Percentiles rank a stretch among this genome's conserved stretches.
These are phyloP conservation scores for Pyricularia pennisetigena DNA, from an alignment of 2,329 filamentous ascomycete genomes.

Conservation along the genomic window DNA sequence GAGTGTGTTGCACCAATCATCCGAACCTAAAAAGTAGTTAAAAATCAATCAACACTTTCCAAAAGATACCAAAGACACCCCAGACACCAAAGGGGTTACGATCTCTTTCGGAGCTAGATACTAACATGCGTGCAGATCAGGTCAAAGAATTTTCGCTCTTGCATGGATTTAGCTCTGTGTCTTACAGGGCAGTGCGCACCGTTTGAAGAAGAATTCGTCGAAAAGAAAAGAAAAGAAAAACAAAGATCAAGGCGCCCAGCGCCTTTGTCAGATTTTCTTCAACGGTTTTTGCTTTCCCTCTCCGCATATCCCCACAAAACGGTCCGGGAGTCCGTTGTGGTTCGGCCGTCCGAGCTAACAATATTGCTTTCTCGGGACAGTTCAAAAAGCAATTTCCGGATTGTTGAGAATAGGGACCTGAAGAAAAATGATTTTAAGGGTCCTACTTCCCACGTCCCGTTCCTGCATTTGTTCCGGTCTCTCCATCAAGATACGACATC, in stretches of 20 bases:
- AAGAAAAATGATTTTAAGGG: neutral
- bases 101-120: too few relatives aligned
- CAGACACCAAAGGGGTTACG: too few relatives aligned
- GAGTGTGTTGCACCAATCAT: neutral
- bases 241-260: too few relatives aligned
- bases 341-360: neutral
- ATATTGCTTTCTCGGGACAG: neutral
- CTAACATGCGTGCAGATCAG: neutral
- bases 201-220: neutral
- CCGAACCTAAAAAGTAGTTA: neutral
- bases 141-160: neutral
- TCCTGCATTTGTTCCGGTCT: neutral
- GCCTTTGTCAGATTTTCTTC: neutral
- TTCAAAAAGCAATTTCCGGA: neutral
- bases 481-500: neutral
- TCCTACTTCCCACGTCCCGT: neutral
- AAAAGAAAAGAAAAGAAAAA: neutral
- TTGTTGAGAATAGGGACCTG: neutral
- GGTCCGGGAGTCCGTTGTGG: neutral
- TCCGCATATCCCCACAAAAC: slow-evolving; percentile 1
- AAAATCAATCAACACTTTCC: neutral
- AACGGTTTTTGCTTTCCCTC: neutral
- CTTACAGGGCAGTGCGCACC: neutral
- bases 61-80: neutral
- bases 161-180: neutral